These are phyloP conservation scores for Tulasnella calospora DNA, from an alignment of 768 basidiomycete species.

Conservation along the genomic window DNA sequence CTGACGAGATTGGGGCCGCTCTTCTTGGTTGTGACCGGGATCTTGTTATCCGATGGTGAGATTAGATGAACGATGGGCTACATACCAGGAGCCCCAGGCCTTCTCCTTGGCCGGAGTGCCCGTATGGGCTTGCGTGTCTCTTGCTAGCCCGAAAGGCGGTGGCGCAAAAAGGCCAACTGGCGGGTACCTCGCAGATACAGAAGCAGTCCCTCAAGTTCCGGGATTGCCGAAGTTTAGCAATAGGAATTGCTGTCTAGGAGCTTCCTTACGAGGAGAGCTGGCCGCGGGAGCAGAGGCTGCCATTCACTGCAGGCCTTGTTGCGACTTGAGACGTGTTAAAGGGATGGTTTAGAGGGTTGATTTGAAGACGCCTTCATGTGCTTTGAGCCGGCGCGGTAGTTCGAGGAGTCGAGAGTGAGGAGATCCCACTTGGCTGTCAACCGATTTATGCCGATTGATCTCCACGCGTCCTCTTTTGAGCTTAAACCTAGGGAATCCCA, in stretches of 20 bases:
- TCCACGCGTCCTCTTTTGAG: conserved; percentile 43
- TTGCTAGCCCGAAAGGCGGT: too few species aligned
- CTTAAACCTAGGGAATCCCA: conserved; percentile 71
- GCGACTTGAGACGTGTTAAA: background rate
- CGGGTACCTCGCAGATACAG: too few species aligned
- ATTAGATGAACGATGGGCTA: too few species aligned
- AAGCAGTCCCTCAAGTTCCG: conserved; percentile 25
- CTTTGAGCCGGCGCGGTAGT: conserved; percentile 50
- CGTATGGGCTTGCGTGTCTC: too few species aligned
- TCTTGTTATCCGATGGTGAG: too few species aligned
- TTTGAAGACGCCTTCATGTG: conserved; percentile 60
- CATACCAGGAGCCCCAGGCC: too few species aligned
- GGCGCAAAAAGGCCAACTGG: too few species aligned
- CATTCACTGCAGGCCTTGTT: background rate
- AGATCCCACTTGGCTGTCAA: conserved; percentile 60
- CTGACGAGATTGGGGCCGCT: too few species aligned
- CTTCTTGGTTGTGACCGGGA: too few species aligned
- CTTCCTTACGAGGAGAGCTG: conserved; percentile 8
- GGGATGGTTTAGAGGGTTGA: conserved; percentile 31
- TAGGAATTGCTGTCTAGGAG: conserved; percentile 25
- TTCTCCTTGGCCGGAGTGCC: too few species aligned
- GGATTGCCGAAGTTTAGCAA: conserved; percentile 10
- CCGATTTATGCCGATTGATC: conserved; percentile 42
- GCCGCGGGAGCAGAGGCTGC: background rate
- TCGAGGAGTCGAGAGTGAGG: conserved; percentile 51